Percentiles rank a stretch among this genome's conserved stretches.
Evolutionary conservation across 2,329 filamentous ascomycete species (phyloP).

Genomic region (Arthrobotrys megalospora): DNA sequence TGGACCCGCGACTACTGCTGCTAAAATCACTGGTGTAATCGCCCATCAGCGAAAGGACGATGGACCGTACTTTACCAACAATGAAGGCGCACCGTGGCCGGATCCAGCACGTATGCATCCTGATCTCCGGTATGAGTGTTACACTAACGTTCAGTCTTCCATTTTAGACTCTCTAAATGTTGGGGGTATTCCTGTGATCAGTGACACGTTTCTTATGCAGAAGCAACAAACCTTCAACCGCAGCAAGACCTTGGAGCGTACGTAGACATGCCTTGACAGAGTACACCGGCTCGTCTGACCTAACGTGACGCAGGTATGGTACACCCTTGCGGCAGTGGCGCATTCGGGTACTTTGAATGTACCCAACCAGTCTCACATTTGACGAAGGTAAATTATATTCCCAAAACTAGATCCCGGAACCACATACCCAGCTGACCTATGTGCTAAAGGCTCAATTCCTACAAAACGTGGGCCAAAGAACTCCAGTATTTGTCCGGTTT

Average conservation of each 20-base stretch:
- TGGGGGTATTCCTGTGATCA: slow-evolving; percentile 71
- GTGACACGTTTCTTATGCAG: slow-evolving; percentile 72
- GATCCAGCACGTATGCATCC: slow-evolving; percentile 66
- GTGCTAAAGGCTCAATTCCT: slow-evolving; percentile 68
- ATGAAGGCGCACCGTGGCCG: slow-evolving; percentile 72
- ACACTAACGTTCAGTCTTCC: slow-evolving; percentile 63
- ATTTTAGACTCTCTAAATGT: slow-evolving; percentile 70
- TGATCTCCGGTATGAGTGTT: background rate
- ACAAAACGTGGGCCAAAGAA: slow-evolving; percentile 67
- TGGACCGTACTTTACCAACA: slow-evolving; percentile 72
- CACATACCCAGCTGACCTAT: too few species aligned
- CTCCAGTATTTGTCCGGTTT: slow-evolving; percentile 69
- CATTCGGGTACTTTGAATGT: slow-evolving; percentile 70
- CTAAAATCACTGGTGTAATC: slow-evolving; percentile 70
- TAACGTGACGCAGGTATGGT: slow-evolving; percentile 61
- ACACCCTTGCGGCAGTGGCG: slow-evolving; percentile 67
- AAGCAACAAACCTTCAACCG: slow-evolving; percentile 74
- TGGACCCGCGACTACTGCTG: slow-evolving; percentile 71
- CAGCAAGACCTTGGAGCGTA: slow-evolving; percentile 71
- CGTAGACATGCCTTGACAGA: slow-evolving; percentile 34
- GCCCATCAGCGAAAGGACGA: slow-evolving; percentile 71
- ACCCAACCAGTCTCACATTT: slow-evolving; percentile 65
- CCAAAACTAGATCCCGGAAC: background rate
- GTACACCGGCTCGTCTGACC: background rate
- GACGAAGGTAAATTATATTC: slow-evolving; percentile 47